Base-by-base conservation (phyloP, 345 rosid genomes). In the Gossypioides kirkii region DNA sequence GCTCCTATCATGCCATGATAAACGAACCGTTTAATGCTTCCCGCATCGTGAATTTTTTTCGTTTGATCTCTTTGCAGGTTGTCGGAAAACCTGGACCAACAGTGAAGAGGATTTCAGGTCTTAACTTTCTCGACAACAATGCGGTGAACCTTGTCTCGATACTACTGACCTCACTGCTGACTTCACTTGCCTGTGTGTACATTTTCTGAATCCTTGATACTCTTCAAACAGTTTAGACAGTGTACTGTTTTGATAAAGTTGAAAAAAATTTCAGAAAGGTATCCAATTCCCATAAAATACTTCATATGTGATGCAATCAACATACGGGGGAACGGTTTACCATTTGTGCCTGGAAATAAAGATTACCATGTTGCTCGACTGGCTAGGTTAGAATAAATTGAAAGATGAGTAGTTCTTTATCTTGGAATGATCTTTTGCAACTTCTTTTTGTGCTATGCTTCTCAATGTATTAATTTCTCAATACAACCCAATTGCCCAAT, bases 11-110 rank as follows among this genome's bases (percentile, higher is more conserved):
- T 67, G 56, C 22, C 22, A 67, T 8, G 13, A 25, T 16, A 67
- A 67, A 23, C 14, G 20, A 25, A 47, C 56, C 56, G 7, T 25
- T 23, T 14, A 25, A 69, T 54, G 62, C 42, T 47, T 23, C 36
- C n/a, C 4, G 3, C 32, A 26, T 43, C 8, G 11, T 38, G 17
- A 65, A 2, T 16, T 16, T 25, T 59, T 59, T 1, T 28, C 41
- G 6, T 25, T 20, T 11, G 41, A 36, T 69, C n/a, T 70, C 26
- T 58, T 76, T 75, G 78, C 88, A 94, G 99, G 88, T 92, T 77
- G 99, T 92, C 10, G 92, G 93, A 66, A 92, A 86, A 83, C 90
- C 94, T 10, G 99, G 97, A 55, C 97, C 96, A 32, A 92, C 98
- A 0, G 99, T 95, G 75, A 90, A 83, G 88, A 95, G 79, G 82